These are phyloP conservation scores for Metschnikowia vanudenii DNA, from an alignment of 805 yeast species.

Conservation along the genomic window DNA sequence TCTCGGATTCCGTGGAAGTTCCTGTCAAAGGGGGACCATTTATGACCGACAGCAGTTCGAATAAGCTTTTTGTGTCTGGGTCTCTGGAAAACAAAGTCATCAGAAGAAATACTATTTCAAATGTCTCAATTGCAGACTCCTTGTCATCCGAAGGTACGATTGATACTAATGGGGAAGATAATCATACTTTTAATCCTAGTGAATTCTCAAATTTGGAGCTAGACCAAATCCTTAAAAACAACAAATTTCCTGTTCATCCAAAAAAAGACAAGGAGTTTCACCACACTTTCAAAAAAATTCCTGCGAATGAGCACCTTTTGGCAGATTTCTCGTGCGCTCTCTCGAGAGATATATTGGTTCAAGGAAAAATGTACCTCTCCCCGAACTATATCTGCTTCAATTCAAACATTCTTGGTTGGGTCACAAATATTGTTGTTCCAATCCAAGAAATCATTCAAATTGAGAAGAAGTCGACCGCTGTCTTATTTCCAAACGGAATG, in stretches of 20 bases:
- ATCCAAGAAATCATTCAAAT: slow-evolving; percentile 61
- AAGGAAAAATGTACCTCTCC: slow-evolving; percentile 62
- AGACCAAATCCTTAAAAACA: slow-evolving; percentile 12
- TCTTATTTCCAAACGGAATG: slow-evolving; percentile 68
- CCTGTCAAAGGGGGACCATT: slow-evolving; percentile 11
- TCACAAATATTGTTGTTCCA: slow-evolving; percentile 56
- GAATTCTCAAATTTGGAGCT: slow-evolving; percentile 17
- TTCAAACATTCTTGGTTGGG: slow-evolving; percentile 67
- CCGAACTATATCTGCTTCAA: slow-evolving; percentile 59
- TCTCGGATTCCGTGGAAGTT: slow-evolving; percentile 4
- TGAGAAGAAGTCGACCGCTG: slow-evolving; percentile 64
- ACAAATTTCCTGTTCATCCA: slow-evolving; percentile 11
- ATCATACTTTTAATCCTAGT: slow-evolving; percentile 14
- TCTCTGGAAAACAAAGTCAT: slow-evolving; percentile 21
- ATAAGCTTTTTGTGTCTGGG: slow-evolving; percentile 21
- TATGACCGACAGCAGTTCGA: slow-evolving; percentile 21
- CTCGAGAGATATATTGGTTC: slow-evolving; percentile 62
- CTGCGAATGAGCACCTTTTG: slow-evolving; percentile 50
- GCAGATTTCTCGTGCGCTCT: slow-evolving; percentile 66
- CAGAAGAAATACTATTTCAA: slow-evolving; percentile 22
- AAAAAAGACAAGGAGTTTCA: slow-evolving; percentile 63
- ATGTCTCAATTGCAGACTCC: slow-evolving; percentile 13
- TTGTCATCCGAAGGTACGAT: slow-evolving; percentile 9
- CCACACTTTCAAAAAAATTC: slow-evolving; percentile 52
- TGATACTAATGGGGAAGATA: slow-evolving; percentile 18